These are phyloP conservation scores for Porpolomopsis calyptriformis DNA, from an alignment of 768 basidiomycete genomes.

Conservation along the genomic window DNA sequence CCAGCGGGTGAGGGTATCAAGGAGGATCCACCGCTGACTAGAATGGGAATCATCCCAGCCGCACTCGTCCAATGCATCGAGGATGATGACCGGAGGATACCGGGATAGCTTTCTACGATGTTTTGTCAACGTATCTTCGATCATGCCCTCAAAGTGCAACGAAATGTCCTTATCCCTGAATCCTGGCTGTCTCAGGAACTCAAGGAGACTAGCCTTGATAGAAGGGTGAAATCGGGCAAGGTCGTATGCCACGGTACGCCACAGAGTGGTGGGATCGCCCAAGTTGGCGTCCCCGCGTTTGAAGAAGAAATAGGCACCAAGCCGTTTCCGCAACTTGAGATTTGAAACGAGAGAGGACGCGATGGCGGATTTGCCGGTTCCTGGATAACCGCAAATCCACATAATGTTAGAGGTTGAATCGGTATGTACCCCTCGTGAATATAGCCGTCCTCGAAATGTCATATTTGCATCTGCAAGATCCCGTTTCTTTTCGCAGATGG, in stretches of 20 bases:
- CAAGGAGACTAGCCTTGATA: neutral
- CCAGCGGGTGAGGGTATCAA: conserved; percentile 4
- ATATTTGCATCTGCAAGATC: too few relatives aligned
- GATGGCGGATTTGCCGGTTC: conserved; percentile 18
- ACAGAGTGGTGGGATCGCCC: conserved; percentile 12
- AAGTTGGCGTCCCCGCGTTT: conserved; percentile 7
- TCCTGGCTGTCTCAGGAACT: neutral
- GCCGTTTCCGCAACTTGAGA: conserved; percentile 2
- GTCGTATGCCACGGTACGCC: conserved; percentile 15
- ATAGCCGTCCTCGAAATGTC: too few relatives aligned
- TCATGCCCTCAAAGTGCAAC: neutral
- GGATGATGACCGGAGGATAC: conserved; percentile 2
- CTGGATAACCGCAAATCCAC: conserved; percentile 18
- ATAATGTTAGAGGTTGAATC: conserved; percentile 15
- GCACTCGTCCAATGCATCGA: conserved; percentile 10
- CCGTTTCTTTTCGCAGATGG: neutral
- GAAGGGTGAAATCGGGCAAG: conserved; percentile 5
- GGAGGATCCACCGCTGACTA: neutral
- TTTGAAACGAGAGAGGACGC: conserved; percentile 10
- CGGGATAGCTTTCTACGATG: neutral
- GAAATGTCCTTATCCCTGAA: neutral
- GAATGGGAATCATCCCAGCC: neutral
- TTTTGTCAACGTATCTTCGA: neutral
- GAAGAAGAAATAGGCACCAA: conserved; percentile 13
- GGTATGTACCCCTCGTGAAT: neutral